These are phyloP conservation scores for Pseudevernia furfuracea DNA, from an alignment of 495 filamentous ascomycete genomes.

Conservation along the genomic window DNA sequence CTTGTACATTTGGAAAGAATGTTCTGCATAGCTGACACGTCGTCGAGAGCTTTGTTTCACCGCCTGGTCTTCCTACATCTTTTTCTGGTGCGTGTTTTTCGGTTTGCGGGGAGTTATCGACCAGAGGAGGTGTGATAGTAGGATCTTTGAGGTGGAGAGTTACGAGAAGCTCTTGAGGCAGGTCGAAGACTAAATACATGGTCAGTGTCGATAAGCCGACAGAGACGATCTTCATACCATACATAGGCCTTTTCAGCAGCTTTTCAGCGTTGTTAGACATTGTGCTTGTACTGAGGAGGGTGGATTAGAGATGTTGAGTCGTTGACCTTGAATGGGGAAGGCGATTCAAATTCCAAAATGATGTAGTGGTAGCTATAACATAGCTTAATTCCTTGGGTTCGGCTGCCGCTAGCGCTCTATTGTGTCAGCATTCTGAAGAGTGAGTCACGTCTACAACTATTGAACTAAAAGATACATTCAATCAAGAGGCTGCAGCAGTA, in stretches of 20 bases:
- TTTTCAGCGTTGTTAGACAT: slow-evolving; percentile 39
- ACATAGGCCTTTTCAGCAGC: slow-evolving; percentile 54
- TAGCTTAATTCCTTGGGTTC: background rate
- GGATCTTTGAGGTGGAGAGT: slow-evolving; percentile 54
- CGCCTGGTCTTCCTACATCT: slow-evolving; percentile 34
- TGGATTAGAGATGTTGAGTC: background rate
- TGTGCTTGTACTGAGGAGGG: background rate
- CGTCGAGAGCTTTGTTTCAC: slow-evolving; percentile 52
- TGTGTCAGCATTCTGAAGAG: background rate
- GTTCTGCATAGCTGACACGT: slow-evolving; percentile 76
- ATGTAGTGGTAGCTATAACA: too few relatives aligned
- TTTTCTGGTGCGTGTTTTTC: slow-evolving; percentile 15
- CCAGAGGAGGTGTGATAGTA: slow-evolving; percentile 31
- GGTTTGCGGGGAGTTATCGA: slow-evolving; percentile 25
- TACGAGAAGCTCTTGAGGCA: slow-evolving; percentile 67
- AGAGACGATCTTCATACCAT: slow-evolving; percentile 40
- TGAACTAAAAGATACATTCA: background rate
- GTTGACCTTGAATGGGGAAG: too few relatives aligned
- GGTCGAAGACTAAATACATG: slow-evolving; percentile 62
- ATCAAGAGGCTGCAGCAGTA: background rate
- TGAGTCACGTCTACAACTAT: background rate
- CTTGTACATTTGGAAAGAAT: slow-evolving; percentile 59
- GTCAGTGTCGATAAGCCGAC: slow-evolving; percentile 21
- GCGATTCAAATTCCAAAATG: too few relatives aligned
- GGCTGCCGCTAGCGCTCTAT: background rate